Percentiles rank a stretch among this genome's conserved stretches.
phyloP scores from a whole-genome alignment of 2,329 filamentous ascomycete species.

The Pseudogymnoascus sp. region DNA sequence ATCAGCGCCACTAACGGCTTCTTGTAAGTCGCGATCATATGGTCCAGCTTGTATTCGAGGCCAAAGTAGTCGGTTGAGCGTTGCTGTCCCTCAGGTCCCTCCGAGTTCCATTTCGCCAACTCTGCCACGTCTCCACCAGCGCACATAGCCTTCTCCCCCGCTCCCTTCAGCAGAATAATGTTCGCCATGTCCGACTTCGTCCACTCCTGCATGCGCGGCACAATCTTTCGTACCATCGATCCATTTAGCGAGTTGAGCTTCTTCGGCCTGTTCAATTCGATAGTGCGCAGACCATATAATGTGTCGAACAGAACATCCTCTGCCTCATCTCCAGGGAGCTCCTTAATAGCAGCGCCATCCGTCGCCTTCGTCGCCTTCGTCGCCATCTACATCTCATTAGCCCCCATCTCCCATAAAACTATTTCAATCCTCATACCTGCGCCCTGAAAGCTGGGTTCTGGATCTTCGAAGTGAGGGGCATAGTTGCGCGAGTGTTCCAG shows the following conservation, averaged over 20 bases:
- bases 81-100: slow-evolving; percentile 60
- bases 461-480: slow-evolving; percentile 77
- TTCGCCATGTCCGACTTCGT: slow-evolving; percentile 91
- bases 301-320: slow-evolving; percentile 91
- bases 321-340: slow-evolving; percentile 53
- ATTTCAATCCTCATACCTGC: slow-evolving; percentile 35
- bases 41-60: slow-evolving; percentile 92
- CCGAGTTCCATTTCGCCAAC: slow-evolving; percentile 64
- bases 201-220: slow-evolving; percentile 85
- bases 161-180: slow-evolving; percentile 83
- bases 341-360: slow-evolving; percentile 23
- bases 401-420: slow-evolving; percentile 10
- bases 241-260: slow-evolving; percentile 89
- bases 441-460: slow-evolving; percentile 48
- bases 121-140: slow-evolving; percentile 84
- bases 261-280: slow-evolving; percentile 86
- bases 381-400: slow-evolving; percentile 33
- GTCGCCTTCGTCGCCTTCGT: slow-evolving; percentile 16
- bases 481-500: slow-evolving; percentile 40
- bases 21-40: slow-evolving; percentile 83
- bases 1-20: slow-evolving; percentile 95
- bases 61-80: slow-evolving; percentile 79
- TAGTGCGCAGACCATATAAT: slow-evolving; percentile 78
- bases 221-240: slow-evolving; percentile 93
- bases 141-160: slow-evolving; percentile 78